Evolutionary conservation across 768 basidiomycete genomes (phyloP).

Genomic region (Guyanaporus albipodus): DNA sequence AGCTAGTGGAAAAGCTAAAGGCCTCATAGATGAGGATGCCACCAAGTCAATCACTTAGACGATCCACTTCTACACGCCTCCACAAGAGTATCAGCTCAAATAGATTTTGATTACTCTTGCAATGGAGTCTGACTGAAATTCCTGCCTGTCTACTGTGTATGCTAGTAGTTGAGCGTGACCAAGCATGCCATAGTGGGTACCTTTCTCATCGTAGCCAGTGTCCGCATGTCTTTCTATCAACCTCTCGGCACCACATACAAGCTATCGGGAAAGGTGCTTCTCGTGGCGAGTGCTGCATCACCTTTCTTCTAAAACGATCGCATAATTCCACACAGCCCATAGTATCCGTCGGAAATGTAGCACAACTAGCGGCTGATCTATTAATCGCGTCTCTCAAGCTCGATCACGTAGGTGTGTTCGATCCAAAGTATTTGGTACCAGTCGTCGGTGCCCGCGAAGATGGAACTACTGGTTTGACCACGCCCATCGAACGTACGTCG

Average conservation of each 20-base stretch:
- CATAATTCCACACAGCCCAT: constrained; percentile 45
- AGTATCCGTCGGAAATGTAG: constrained; percentile 77
- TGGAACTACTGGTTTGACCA: constrained; percentile 56
- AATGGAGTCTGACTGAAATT: too few relatives aligned
- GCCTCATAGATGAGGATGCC: constrained; percentile 14
- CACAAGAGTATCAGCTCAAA: too few relatives aligned
- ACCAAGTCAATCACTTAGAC: too few relatives aligned
- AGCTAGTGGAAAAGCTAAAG: constrained; percentile 86
- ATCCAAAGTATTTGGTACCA: constrained; percentile 61
- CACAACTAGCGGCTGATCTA: constrained; percentile 75
- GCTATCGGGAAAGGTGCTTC: constrained; percentile 27
- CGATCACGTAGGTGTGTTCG: constrained; percentile 56
- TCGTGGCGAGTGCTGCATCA: constrained; percentile 24
- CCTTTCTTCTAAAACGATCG: background rate
- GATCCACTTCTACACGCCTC: too few relatives aligned
- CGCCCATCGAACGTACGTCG: constrained; percentile 68
- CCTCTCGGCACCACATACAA: constrained; percentile 22
- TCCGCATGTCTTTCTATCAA: constrained; percentile 30
- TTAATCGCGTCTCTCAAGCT: constrained; percentile 65
- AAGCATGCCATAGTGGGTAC: too few relatives aligned
- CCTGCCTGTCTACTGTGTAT: too few relatives aligned
- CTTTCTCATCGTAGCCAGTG: too few relatives aligned
- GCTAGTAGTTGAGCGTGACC: too few relatives aligned
- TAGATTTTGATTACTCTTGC: too few relatives aligned
- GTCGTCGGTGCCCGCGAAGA: constrained; percentile 72